Evolutionary conservation across 2,329 filamentous ascomycete genomes (phyloP), one percentile per base, ranked within the genome.

Genomic region (Aspergillus ustus): DNA sequence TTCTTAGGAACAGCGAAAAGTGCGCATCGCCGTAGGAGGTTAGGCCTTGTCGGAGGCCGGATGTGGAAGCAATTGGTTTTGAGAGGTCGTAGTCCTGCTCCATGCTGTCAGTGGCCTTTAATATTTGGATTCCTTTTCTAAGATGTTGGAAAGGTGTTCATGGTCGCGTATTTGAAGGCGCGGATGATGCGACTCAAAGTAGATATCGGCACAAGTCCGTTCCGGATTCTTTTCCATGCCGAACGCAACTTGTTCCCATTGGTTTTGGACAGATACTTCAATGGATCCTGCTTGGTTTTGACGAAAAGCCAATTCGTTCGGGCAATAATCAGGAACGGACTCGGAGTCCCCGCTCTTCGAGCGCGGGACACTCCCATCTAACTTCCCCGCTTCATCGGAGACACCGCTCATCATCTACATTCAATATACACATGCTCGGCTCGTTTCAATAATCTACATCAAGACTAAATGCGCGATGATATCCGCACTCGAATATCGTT

Each of bases 1-100:
- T 92, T 37, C 90, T 84, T 0, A 92, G 81, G 70, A 92, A 92
- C 2, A 92, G 82, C 0, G 88, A 89, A 78, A 92, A 92, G 75
- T 91, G 89, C 7, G 88, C 81, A 67, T 92, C 90, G 49, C 90
- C 90, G 67, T 92, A 92, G 0, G 85, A 86, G 2, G 89, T 84
- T 1, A 91, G 82, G 1, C 86, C 87, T 67, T 87, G 86, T 7
- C 87, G 83, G 31, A 91, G 79, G 7, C 89, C 89, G 0, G 79
- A 73, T 34, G 76, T 74, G 45, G 81, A 77, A 25, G 76, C 69
- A 57, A 90, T 83, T 1, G 86, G 82, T 1, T 72, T 79, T 19
- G 79, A 78, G 17, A 90, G 82, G 69, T 89, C 80, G 69, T 90
- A 91, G 73, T 63, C 62, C 7, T 53, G 31, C 28, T 61, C 55